Percentiles rank a stretch among this genome's conserved stretches.
Evolutionary conservation across 1,284 basidiomycete species (phyloP).

Genomic region (Serendipita sp.): DNA sequence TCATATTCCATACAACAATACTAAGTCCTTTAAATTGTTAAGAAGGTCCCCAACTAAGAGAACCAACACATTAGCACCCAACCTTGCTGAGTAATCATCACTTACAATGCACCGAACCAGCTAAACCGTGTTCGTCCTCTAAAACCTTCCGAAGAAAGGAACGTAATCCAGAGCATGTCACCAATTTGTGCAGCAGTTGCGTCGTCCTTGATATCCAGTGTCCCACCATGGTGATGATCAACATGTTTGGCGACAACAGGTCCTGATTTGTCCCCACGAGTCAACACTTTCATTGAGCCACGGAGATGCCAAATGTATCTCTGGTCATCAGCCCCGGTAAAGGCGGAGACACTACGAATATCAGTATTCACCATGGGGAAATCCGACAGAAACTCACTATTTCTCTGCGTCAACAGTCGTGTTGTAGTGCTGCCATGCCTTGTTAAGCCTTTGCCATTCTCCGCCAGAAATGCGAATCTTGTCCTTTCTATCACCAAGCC

Average conservation of each 20-base stretch:
- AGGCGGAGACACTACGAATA: not conserved
- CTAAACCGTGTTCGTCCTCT: not conserved
- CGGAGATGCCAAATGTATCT: not conserved
- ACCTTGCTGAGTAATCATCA: not conserved
- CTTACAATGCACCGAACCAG: not conserved
- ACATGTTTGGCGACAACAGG: slow-evolving; percentile 2
- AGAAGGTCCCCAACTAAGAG: not conserved
- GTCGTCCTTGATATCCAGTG: not conserved
- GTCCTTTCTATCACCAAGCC: slow-evolving; percentile 1
- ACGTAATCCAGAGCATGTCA: slow-evolving; percentile 4
- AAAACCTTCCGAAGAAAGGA: not conserved
- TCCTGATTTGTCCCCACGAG: not conserved
- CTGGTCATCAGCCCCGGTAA: not conserved
- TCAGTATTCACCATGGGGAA: too few relatives aligned
- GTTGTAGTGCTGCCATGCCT: not conserved
- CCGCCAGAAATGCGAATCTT: not conserved
- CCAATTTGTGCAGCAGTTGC: not conserved
- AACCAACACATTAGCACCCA: not conserved
- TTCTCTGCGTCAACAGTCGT: not conserved
- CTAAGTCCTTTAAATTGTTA: too few relatives aligned
- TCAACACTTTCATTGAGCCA: not conserved
- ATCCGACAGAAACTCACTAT: not conserved
- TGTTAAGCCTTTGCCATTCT: not conserved
- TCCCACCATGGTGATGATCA: not conserved
- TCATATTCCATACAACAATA: too few relatives aligned